Base-by-base conservation (phyloP, 805 yeast genomes). In the Hanseniaspora occidentalis region DNA sequence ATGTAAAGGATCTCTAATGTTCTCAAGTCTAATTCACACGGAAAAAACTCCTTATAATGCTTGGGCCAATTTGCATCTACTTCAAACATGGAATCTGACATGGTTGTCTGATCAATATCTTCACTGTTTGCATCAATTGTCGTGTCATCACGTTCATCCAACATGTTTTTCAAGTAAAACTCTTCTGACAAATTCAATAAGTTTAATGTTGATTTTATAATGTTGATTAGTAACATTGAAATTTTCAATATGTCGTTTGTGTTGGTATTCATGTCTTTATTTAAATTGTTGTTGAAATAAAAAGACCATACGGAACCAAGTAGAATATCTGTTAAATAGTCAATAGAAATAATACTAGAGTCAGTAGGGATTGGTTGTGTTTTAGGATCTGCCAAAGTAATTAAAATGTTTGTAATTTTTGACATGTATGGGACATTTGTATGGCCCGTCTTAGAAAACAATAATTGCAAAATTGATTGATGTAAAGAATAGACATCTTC, bases 341-440 rank as follows among this genome's bases (percentile, higher is more conserved):
- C 77, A 6, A 78, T 54, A 8, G 84, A 77, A 14, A 77, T 60
- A 1, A 76, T 60, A 40, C 64, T 59, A 10, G 60, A 56, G 42
- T 75, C 80, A 19, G 66, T 67, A 31, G 78, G 82, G 21, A 70
- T 67, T 0, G 92, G 86, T 48, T 79, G 84, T 1, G 86, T 77
- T 48, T 69, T 63, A 2, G 86, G 84, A 53, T 81, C 88, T 6
- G 65, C 63, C 37, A 73, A 47, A 0, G 64, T 51, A 2, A 69
- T 54, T 2, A 71, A 39, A 1, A 59, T 47, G 5, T 46, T 44
- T 38, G 51, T 50, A 4, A 56, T 18, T 23, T 45, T 38, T 9
- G 37, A 29, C 2, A 41, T 35, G 3, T 37, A 41, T 13, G 46
- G 45, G 25, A 48, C 47, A 1, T n/a, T n/a, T n/a, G n/a, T n/a